Evolutionary conservation across 73 alveolate genomes (phyloP).

Genomic region (Tetrahymena malaccensis): DNA sequence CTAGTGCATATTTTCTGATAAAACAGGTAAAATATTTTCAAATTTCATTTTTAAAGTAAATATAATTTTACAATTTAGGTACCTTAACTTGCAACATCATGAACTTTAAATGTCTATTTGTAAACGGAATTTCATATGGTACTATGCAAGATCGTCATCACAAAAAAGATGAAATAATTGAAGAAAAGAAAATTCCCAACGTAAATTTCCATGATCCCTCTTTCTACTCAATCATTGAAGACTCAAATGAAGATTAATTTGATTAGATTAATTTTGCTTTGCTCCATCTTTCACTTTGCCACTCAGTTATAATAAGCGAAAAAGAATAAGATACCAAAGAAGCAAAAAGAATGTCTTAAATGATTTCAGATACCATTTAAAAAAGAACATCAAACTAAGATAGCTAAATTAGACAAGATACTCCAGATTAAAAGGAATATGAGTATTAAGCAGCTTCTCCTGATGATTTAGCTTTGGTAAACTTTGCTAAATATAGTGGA

Average conservation of each 20-base stretch:
- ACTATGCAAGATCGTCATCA: conserved; percentile 5
- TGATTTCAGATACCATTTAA: neutral
- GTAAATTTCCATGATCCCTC: conserved; percentile 16
- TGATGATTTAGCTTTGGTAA: conserved; percentile 92
- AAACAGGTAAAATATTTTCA: conserved; percentile 41
- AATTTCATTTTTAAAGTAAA: neutral
- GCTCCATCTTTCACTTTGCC: conserved; percentile 62
- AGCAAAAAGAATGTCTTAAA: neutral
- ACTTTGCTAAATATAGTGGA: conserved; percentile 68
- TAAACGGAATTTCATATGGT: conserved; percentile 57
- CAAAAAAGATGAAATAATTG: conserved; percentile 7
- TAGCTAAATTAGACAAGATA: neutral
- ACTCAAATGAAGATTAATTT: neutral
- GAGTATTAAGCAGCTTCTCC: conserved; percentile 84
- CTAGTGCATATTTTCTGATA: conserved; percentile 69
- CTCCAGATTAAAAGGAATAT: conserved; percentile 42
- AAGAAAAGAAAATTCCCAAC: conserved; percentile 3
- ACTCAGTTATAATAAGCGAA: conserved; percentile 60
- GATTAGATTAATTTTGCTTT: conserved; percentile 42
- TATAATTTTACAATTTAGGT: conserved; percentile 88
- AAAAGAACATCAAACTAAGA: neutral
- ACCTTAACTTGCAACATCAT: conserved; percentile 75
- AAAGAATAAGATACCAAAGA: conserved; percentile 17
- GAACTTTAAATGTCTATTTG: conserved; percentile 67
- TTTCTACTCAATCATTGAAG: neutral